Base-by-base conservation (phyloP, 768 basidiomycete genomes). In the Hydnomerulius pinastri region DNA sequence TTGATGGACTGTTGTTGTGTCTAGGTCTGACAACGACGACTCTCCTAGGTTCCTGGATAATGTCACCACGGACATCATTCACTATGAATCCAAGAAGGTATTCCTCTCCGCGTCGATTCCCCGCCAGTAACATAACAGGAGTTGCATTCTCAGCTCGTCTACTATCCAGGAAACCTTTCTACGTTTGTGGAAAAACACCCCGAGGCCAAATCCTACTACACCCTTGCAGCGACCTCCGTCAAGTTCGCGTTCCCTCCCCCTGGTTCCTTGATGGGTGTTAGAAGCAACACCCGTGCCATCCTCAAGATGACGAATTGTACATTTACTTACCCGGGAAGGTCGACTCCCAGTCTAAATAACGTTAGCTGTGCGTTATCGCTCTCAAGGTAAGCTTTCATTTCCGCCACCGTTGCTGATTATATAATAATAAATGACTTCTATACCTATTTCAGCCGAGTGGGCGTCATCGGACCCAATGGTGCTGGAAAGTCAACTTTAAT, bases 401-500 rank as follows among this genome's bases (percentile, higher is more conserved):
- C 62, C 53, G 57, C 56, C 48, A 55, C 63, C 41, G 59, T 53
- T 54, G 50, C 53, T 43, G n/a, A n/a, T 42, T 49, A 44, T 35
- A 39, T 51, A 30, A 45, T 51, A 20, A 1, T n/a, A 18, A 55
- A 55, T 55, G 41, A 56, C 61, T 53, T 68, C 51, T 58, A 57
- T 49, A 47, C 60, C 57, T 38, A 54, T 45, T 56, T 32, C 54
- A 93, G 92, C 68, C 92, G 93, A 56, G 92, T 96, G 46, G 93
- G 93, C 53, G 86, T 96, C 53, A 73, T 93, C 53, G 92, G 94
- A 7, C 92, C 93, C 23, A 96, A 96, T 72, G 92, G 94, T 64
- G 94, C 95, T 48, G 95, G 95, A 51, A 98, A 97, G 73, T 95
- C 92, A 44, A 98, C 95, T 18, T 75, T 98, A 56, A 90, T 98